Evolutionary conservation across 1,139 yeast genomes (phyloP).

Genomic region (Zygosaccharomyces sapae): DNA sequence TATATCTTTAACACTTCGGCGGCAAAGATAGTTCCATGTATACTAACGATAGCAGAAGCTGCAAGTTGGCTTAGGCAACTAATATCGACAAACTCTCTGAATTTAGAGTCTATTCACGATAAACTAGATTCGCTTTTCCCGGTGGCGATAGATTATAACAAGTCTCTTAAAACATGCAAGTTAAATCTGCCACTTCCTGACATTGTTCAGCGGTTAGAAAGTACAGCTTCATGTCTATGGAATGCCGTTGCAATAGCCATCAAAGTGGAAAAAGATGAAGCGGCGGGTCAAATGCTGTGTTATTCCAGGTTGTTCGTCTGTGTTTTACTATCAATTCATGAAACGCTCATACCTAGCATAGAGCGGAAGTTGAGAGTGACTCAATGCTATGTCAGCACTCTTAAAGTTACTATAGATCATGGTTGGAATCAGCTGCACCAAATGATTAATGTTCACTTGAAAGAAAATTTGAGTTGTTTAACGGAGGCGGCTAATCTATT

Average conservation of each 20-base stretch:
- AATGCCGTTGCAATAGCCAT: constrained; percentile 21
- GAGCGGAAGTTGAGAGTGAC: constrained; percentile 17
- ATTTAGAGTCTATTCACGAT: constrained; percentile 2
- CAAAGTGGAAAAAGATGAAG: constrained; percentile 14
- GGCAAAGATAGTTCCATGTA: neutral
- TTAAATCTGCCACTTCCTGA: constrained; percentile 17
- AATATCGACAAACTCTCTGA: constrained; percentile 10
- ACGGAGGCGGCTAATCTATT: constrained; percentile 5
- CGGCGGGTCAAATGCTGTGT: constrained; percentile 11
- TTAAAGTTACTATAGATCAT: constrained; percentile 17
- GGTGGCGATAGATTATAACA: constrained; percentile 24
- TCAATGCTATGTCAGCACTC: constrained; percentile 19
- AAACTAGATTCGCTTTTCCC: constrained; percentile 22
- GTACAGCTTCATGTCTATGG: constrained; percentile 27
- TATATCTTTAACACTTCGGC: constrained; percentile 1
- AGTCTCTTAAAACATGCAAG: constrained; percentile 19
- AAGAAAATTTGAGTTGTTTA: constrained; percentile 12
- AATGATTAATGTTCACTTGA: constrained; percentile 16
- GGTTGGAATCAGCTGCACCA: constrained; percentile 6
- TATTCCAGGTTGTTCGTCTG: constrained; percentile 23
- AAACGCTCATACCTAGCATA: constrained; percentile 14
- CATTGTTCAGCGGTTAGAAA: constrained; percentile 19
- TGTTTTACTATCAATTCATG: constrained; percentile 22
- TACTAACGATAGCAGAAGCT: constrained; percentile 13
- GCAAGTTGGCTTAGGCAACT: constrained; percentile 24